These are phyloP conservation scores for Falciphora oryzae DNA, from an alignment of 2,329 filamentous ascomycete genomes.

Conservation along the genomic window DNA sequence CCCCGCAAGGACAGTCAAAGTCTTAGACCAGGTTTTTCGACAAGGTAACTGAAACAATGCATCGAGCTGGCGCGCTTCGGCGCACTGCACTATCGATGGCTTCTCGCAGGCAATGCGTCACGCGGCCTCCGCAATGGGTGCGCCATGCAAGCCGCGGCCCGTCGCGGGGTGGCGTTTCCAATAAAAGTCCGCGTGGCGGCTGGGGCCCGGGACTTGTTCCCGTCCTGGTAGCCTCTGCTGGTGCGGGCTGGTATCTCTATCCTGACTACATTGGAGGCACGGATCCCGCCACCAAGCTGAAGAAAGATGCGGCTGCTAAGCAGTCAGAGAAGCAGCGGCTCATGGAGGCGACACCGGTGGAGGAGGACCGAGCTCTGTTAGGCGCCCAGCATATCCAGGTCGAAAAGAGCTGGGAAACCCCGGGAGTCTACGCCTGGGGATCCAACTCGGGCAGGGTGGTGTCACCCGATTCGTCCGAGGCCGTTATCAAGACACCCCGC, in stretches of 20 bases:
- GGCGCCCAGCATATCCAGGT: slow-evolving; percentile 78
- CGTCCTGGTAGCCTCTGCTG: slow-evolving; percentile 2
- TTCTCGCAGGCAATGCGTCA: background rate
- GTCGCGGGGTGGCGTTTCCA: background rate
- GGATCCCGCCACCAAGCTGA: slow-evolving; percentile 7
- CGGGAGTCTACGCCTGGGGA: slow-evolving; percentile 92
- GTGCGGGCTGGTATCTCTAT: slow-evolving; percentile 9
- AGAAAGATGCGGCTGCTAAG: slow-evolving; percentile 41
- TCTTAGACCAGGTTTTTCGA: background rate
- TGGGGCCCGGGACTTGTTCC: slow-evolving; percentile 1
- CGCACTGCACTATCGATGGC: background rate
- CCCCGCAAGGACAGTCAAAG: background rate
- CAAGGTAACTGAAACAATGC: background rate
- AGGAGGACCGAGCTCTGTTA: slow-evolving; percentile 69
- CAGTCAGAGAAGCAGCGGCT: slow-evolving; percentile 61
- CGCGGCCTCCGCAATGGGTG: slow-evolving; percentile 14
- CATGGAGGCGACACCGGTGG: slow-evolving; percentile 51
- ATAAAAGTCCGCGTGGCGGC: background rate
- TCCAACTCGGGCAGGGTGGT: slow-evolving; percentile 81
- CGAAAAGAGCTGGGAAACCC: slow-evolving; percentile 72
- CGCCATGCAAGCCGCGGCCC: slow-evolving; percentile 7
- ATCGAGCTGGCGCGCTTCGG: slow-evolving; percentile 4
- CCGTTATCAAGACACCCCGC: slow-evolving; percentile 71
- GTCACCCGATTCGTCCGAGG: slow-evolving; percentile 74
- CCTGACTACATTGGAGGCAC: background rate